Evolutionary conservation across 2,329 filamentous ascomycete genomes (phyloP).

Genomic region (Talaromyces islandicus): DNA sequence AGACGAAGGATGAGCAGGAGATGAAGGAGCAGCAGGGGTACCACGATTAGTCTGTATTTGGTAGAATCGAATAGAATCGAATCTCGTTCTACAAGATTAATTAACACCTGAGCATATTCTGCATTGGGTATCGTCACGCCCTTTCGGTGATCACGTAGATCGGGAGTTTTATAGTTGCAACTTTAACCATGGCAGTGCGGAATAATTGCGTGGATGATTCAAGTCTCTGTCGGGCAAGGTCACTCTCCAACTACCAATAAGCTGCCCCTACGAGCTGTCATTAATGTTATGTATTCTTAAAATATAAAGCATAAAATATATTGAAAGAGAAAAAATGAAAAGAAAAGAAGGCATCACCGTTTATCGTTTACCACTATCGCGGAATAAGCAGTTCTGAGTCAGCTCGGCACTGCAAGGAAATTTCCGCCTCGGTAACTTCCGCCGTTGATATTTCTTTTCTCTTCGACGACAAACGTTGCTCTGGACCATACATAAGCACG

Average conservation of each 20-base stretch:
- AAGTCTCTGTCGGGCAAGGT: background rate
- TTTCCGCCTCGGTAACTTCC: slow-evolving; percentile 7
- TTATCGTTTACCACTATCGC: background rate
- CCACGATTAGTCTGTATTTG: slow-evolving; percentile 1
- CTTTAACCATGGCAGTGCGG: background rate
- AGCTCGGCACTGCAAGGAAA: background rate
- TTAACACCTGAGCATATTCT: background rate
- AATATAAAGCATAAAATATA: background rate
- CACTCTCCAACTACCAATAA: background rate
- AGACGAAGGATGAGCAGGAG: slow-evolving; percentile 9
- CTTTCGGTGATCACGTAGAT: background rate
- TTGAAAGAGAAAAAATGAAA: too few species aligned
- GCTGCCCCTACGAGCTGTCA: background rate
- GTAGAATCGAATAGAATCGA: background rate
- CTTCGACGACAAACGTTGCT: background rate
- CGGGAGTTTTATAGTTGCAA: background rate
- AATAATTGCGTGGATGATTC: background rate
- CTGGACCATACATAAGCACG: background rate
- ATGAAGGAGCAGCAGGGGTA: slow-evolving; percentile 22
- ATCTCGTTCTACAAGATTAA: background rate
- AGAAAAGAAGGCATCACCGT: background rate
- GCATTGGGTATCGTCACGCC: background rate
- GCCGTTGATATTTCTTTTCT: slow-evolving; percentile 5
- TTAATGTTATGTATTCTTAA: background rate
- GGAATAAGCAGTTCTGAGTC: background rate